Evolutionary conservation across 2,329 filamentous ascomycete species (phyloP), one percentile per base, ranked within the genome.

Genomic region (Colletotrichum nymphaeae): DNA sequence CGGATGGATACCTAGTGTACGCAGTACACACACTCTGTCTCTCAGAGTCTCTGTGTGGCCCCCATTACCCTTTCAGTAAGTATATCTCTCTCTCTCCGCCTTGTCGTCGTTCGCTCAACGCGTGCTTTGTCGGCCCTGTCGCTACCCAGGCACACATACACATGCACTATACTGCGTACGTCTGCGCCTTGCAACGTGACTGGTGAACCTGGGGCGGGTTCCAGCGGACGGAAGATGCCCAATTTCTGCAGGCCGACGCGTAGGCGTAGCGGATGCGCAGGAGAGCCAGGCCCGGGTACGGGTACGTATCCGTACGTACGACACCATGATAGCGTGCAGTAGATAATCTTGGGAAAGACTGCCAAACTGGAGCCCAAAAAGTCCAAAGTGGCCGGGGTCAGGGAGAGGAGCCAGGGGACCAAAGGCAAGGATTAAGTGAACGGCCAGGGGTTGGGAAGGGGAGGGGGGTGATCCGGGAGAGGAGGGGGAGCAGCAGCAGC

Each of bases 391-490:
- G 42, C 28, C 32, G 60, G 60, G 42, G 35, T 42, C 30, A 42
- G 62, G 28, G 62, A 64, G 62, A 64, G 6, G 42, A 19, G 42
- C 62, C 30, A 42, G 62, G 62, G 62, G 49, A 8, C 3, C 49
- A 59, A 24, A 24, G 52, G 52, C 62, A 55, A 16, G 46, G 53
- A 16, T 42, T 14, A 42, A 42, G 14, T 42, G 37, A 42, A 42
- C 14, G 19, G 37, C 37, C 37, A 42, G 24, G 52, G 30, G 52
- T 52, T 59, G 58, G 30, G 22, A 7, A 19, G 30, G n/a, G 53
- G n/a, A 28, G n/a, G 70, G 60, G 55, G 60, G 35, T 42, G 37
- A 65, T 46, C 64, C 63, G 60, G 67, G 60, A 65, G 59, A 30
- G 28, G 42, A 8, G 42, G 42, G 35, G 14, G 12, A 2, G 14